These are phyloP conservation scores for Pleurozium schreberi DNA, from an alignment of 225 moss, liverwort and hornwort species.

Conservation along the genomic window DNA sequence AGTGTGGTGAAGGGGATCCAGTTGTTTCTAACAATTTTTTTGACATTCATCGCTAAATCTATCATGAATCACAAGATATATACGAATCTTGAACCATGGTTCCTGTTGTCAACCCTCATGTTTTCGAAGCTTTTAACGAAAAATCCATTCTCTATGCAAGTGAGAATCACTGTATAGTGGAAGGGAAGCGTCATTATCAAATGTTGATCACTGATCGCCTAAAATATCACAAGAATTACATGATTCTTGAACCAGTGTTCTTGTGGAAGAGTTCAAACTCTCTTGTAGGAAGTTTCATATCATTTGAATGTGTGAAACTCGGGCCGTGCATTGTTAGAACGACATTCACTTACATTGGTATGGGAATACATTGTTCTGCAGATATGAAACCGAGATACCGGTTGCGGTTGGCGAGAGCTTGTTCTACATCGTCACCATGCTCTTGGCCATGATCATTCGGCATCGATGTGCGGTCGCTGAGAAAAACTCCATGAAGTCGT, in stretches of 20 bases:
- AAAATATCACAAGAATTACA: background rate
- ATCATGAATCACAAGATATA: background rate
- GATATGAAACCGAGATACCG: slow-evolving; percentile 64
- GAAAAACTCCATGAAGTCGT: slow-evolving; percentile 53
- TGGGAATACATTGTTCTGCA: slow-evolving; percentile 2
- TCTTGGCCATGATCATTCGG: slow-evolving; percentile 52
- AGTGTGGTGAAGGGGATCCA: background rate
- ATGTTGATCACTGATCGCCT: background rate
- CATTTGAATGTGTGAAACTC: background rate
- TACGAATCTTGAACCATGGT: background rate
- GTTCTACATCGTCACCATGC: slow-evolving; percentile 58
- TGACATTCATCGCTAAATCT: background rate
- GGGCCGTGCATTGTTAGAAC: background rate
- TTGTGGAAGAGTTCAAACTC: background rate
- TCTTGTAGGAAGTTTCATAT: background rate
- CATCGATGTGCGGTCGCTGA: slow-evolving; percentile 41
- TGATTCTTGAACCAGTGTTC: background rate
- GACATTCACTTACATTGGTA: background rate
- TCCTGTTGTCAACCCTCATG: background rate
- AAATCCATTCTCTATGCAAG: background rate
- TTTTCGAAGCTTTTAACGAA: background rate
- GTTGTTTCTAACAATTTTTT: background rate
- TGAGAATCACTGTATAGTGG: background rate
- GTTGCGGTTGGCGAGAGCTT: slow-evolving; percentile 53
- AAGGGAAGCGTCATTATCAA: background rate